Base-by-base conservation (phyloP, 139 green algal species). In the Picochlorum sp. region DNA sequence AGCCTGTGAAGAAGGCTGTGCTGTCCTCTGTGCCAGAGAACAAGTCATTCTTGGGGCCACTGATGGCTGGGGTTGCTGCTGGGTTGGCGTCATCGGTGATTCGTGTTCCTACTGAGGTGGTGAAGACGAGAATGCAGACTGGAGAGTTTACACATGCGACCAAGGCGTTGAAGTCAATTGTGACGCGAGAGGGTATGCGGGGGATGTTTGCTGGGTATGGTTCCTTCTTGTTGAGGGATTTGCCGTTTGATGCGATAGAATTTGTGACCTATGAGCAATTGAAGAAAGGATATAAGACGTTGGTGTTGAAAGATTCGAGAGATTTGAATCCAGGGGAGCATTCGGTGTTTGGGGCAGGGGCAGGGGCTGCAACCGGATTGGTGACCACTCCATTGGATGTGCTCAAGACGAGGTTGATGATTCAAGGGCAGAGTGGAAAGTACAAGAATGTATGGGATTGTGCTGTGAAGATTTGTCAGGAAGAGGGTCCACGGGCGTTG, bases 231-330 rank as follows among this genome's bases (percentile, higher is more conserved):
- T 74, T 98, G 56, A 78, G 94, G 8, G 94, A 99, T 73, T 83
- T 99, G 56, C 92, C 94, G 1, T 99, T 99, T 74, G 94, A 99
- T 61, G 93, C 93, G 58, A 94, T 99, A 45, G 92, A 99, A 77
- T 99, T 99, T 70, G 75, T 92, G 24, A 69, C 81, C 0, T 96
- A 95, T 59, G 89, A 97, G 79, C 80, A 88, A 71, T 65, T 90
- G 51, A 83, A 88, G 68, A 61, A 61, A n/a, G 45, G 50, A 9
- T 80, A 80, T 56, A 37, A 68, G 24, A 32, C 3, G 14, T 2
- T 60, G 2, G 68, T 75, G 50, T 61, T 75, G 60, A 56, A 41
- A n/a, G 50, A 57, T n/a, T 16, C 14, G 26, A 74, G 84, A 0
- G 80, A 90, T 45, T 72, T 91, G 34, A 80, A 87, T 51, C 54